Percentiles rank a stretch among this genome's conserved stretches.
Conservation (phyloP, 1,284 basidiomycete species). For the Neonothopanus nambi region DNA sequence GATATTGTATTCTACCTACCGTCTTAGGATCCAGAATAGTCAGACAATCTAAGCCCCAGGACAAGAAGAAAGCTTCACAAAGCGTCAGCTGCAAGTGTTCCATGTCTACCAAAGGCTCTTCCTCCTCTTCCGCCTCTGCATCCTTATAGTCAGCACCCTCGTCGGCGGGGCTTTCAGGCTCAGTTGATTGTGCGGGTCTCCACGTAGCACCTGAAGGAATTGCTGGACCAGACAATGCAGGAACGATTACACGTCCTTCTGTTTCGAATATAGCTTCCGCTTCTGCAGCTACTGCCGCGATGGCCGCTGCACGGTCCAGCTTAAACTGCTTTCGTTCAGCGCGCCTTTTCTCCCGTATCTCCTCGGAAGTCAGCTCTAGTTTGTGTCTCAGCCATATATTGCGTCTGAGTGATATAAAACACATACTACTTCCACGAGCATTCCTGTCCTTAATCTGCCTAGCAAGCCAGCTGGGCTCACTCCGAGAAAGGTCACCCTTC, state of each 20-base stretch:
- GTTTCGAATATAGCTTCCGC: conserved; percentile 72
- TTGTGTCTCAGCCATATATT: not conserved
- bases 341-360: conserved; percentile 82
- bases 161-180: conserved; percentile 25
- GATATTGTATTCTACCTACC: conserved; percentile 40
- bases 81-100: conserved; percentile 94
- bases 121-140: conserved; percentile 36
- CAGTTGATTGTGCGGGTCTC: conserved; percentile 45
- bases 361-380: conserved; percentile 78
- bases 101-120: conserved; percentile 63
- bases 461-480: conserved; percentile 92
- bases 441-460: conserved; percentile 72
- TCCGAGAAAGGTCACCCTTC: conserved; percentile 91
- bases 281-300: conserved; percentile 71
- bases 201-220: conserved; percentile 81
- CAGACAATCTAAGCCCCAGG: conserved; percentile 84
- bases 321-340: conserved; percentile 90
- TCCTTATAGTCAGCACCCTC: conserved; percentile 37
- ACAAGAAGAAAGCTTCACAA: conserved; percentile 91
- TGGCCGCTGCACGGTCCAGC: conserved; percentile 80
- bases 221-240: conserved; percentile 53
- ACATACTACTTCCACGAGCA: conserved; percentile 38
- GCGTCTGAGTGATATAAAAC: conserved; percentile 3
- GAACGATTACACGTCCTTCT: conserved; percentile 59
- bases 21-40: conserved; percentile 67